A percentile compares a stretch with the other conserved stretches of the same genome.
phyloP scores from a whole-genome alignment of 2,329 filamentous ascomycete genomes.

The Gliomastix tumulicola region DNA sequence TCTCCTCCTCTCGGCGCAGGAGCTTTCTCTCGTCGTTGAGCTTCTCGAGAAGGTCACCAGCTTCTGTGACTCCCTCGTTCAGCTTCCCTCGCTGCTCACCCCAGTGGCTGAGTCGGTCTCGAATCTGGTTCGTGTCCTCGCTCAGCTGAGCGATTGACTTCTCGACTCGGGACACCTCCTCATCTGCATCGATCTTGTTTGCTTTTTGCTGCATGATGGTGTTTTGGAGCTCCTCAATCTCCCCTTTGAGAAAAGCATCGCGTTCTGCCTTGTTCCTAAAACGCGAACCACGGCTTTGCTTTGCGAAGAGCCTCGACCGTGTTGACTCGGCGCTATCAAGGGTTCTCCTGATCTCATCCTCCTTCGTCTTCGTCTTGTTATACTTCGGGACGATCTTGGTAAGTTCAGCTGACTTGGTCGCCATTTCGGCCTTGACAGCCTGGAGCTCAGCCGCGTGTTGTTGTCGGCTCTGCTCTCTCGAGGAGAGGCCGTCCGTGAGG shows the following conservation, averaged over 20 bases:
- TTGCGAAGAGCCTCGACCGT: slow-evolving; percentile 76
- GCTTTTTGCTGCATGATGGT: slow-evolving; percentile 76
- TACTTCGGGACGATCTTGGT: slow-evolving; percentile 70
- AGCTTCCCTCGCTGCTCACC: slow-evolving; percentile 67
- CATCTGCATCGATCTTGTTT: slow-evolving; percentile 74
- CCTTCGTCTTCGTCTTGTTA: slow-evolving; percentile 64
- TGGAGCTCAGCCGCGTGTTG: slow-evolving; percentile 67
- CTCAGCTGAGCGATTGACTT: slow-evolving; percentile 66
- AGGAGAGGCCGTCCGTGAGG: slow-evolving; percentile 74
- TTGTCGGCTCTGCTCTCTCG: slow-evolving; percentile 64
- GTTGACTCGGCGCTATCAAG: slow-evolving; percentile 71
- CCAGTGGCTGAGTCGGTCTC: slow-evolving; percentile 70
- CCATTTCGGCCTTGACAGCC: slow-evolving; percentile 66
- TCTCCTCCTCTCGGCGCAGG: slow-evolving; percentile 83
- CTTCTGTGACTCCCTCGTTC: slow-evolving; percentile 65
- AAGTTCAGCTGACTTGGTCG: slow-evolving; percentile 70
- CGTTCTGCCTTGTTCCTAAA: slow-evolving; percentile 86
- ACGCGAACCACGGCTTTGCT: slow-evolving; percentile 81
- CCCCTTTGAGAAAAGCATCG: slow-evolving; percentile 71
- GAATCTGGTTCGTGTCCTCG: slow-evolving; percentile 61
- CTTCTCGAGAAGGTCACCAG: slow-evolving; percentile 71
- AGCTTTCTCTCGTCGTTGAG: slow-evolving; percentile 82
- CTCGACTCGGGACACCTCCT: slow-evolving; percentile 71
- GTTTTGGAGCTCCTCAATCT: slow-evolving; percentile 73
- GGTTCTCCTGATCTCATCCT: slow-evolving; percentile 61